phyloP scores from a whole-genome alignment of 2,329 filamentous ascomycete genomes.

The Aaosphaeria pasadenensis region DNA sequence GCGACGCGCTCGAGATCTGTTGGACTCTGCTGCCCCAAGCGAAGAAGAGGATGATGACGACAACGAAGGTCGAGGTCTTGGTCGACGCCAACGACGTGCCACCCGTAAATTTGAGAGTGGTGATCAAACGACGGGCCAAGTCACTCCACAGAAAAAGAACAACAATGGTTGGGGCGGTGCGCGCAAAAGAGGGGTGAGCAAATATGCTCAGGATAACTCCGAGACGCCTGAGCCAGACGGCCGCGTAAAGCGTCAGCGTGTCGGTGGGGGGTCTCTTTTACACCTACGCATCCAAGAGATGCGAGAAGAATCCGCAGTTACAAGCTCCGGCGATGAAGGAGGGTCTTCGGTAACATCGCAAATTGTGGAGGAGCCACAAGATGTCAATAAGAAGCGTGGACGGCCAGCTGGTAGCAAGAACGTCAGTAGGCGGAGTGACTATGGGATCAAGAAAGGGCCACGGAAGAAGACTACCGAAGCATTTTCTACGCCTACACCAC shows the following conservation, averaged over 20 bases:
- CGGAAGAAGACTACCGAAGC: conserved; percentile 33
- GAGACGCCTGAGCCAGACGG: conserved; percentile 36
- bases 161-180: conserved; percentile 38
- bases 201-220: conserved; percentile 22
- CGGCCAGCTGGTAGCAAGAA: conserved; percentile 48
- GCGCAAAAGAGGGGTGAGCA: conserved; percentile 35
- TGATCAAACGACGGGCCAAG: conserved; percentile 16
- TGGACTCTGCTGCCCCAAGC: conserved; percentile 35
- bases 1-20: conserved; percentile 39
- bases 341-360: conserved; percentile 20
- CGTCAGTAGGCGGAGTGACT: conserved; percentile 43
- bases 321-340: conserved; percentile 35
- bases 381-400: conserved; percentile 26
- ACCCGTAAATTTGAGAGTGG: conserved; percentile 33
- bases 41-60: conserved; percentile 39
- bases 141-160: conserved; percentile 24
- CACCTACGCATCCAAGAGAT: conserved; percentile 47
- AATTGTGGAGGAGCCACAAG: conserved; percentile 21
- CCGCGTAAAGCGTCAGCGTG: conserved; percentile 26
- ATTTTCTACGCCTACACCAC: conserved; percentile 15
- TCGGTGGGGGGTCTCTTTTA: conserved; percentile 22
- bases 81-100: conserved; percentile 33
- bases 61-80: conserved; percentile 22
- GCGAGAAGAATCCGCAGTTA: conserved; percentile 40
- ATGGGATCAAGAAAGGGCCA: conserved; percentile 49